phyloP scores from a whole-genome alignment of 225 moss, liverwort and hornwort species.

The Rhytidiadelphus loreus region DNA sequence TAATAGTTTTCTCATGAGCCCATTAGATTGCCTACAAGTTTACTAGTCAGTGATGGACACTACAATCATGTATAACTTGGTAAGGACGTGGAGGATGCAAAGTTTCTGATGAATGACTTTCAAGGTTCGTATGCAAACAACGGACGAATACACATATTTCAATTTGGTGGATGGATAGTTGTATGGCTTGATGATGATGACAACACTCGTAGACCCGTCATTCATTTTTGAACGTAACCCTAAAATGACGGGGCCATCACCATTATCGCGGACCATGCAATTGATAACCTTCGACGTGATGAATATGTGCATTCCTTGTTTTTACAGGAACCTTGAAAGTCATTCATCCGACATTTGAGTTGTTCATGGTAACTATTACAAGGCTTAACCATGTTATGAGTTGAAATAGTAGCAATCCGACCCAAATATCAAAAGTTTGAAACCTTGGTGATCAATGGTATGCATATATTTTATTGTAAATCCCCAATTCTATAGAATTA shows the following conservation, averaged over 20 bases:
- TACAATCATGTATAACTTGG: not conserved
- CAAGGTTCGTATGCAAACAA: no score
- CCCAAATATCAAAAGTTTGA: not conserved
- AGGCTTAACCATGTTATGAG: not conserved
- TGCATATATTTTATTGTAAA: not conserved
- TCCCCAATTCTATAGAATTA: not conserved
- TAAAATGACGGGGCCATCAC: not conserved
- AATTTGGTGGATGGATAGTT: not conserved
- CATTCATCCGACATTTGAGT: not conserved
- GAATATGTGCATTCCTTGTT: not conserved
- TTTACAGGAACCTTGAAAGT: not conserved
- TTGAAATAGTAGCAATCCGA: not conserved
- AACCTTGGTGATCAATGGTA: not conserved
- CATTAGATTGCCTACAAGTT: not conserved
- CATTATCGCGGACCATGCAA: not conserved
- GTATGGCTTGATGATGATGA: no score
- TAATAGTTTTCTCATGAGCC: no score
- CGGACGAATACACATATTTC: not conserved
- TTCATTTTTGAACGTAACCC: accelerated
- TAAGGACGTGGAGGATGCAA: not conserved
- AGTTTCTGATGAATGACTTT: not conserved
- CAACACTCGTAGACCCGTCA: accelerated
- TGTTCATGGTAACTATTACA: not conserved
- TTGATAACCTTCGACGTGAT: not conserved
- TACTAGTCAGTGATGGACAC: not conserved